A percentile compares a stretch with the other conserved stretches of the same genome.
These are phyloP conservation scores for Paramecium pentaurelia DNA, from an alignment of 73 alveolate species.

Conservation along the genomic window DNA sequence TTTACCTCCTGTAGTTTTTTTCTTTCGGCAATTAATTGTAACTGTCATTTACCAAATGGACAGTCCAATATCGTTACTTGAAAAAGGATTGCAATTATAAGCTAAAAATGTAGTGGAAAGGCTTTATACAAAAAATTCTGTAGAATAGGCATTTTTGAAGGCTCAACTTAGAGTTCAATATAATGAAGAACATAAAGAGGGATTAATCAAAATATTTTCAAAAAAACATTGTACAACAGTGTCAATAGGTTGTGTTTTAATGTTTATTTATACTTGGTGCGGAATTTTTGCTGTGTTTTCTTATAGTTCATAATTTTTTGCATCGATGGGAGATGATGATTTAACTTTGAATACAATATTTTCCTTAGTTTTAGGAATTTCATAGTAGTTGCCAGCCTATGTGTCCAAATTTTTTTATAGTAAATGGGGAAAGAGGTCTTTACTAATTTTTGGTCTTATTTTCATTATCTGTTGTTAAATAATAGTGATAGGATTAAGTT, in stretches of 20 bases:
- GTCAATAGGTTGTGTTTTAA: neutral
- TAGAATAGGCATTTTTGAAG: neutral
- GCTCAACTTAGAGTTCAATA: neutral
- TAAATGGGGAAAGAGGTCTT: neutral
- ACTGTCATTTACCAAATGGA: conserved; percentile 7
- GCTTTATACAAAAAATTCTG: neutral
- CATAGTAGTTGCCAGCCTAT: neutral
- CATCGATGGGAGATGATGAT: neutral
- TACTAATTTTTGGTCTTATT: neutral
- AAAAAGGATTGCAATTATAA: neutral
- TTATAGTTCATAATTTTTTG: conserved; percentile 17
- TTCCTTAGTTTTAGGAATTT: neutral
- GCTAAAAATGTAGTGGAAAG: neutral
- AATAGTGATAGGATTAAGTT: neutral
- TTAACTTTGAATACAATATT: neutral
- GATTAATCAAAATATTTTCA: neutral
- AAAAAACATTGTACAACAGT: neutral
- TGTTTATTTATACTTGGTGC: conserved; percentile 5
- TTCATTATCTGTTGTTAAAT: neutral
- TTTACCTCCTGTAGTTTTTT: neutral
- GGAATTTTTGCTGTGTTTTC: conserved; percentile 33
- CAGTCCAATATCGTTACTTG: conserved; percentile 5
- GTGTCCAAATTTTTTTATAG: neutral
- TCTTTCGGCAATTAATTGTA: neutral
- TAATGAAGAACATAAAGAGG: neutral